These are phyloP conservation scores for Phellinidium pouzarii DNA, from an alignment of 1,284 basidiomycete species.

Conservation along the genomic window DNA sequence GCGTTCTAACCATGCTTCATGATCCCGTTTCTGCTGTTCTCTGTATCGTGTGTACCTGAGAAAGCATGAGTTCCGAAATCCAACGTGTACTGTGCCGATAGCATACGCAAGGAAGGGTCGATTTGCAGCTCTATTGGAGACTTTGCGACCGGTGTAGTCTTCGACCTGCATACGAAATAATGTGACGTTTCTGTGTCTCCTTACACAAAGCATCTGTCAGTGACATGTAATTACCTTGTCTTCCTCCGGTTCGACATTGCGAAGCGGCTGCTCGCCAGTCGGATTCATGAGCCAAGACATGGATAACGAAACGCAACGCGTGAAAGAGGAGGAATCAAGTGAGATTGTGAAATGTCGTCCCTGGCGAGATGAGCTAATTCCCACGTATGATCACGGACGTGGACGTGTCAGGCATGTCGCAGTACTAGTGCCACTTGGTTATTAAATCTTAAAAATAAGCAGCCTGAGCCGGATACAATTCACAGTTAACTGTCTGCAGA, in stretches of 20 bases:
- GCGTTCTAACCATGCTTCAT: conserved; percentile 61
- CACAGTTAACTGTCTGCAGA: too few relatives aligned
- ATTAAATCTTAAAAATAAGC: too few relatives aligned
- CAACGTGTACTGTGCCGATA: not conserved
- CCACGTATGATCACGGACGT: too few relatives aligned
- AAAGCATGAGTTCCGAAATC: conserved; percentile 18
- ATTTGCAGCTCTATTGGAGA: conserved; percentile 73
- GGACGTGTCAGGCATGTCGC: too few relatives aligned
- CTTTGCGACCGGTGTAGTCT: conserved; percentile 49
- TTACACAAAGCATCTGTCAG: not conserved
- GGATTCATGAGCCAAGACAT: conserved; percentile 54
- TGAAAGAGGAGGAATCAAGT: too few relatives aligned
- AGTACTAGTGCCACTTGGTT: too few relatives aligned
- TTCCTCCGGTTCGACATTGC: conserved; percentile 25
- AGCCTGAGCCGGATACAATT: too few relatives aligned
- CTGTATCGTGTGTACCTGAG: conserved; percentile 64
- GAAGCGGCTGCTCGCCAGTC: conserved; percentile 35
- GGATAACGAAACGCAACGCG: too few relatives aligned
- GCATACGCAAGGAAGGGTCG: conserved; percentile 75
- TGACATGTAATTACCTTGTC: conserved; percentile 7
- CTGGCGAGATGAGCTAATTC: too few relatives aligned
- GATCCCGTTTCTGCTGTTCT: conserved; percentile 50
- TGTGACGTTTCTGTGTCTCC: not conserved
- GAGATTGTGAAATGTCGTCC: too few relatives aligned
- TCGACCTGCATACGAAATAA: conserved; percentile 11